A percentile compares a stretch with the other conserved stretches of the same genome.
phyloP scores from a whole-genome alignment of 495 filamentous ascomycete species.

The Penicillium ochrochloron region DNA sequence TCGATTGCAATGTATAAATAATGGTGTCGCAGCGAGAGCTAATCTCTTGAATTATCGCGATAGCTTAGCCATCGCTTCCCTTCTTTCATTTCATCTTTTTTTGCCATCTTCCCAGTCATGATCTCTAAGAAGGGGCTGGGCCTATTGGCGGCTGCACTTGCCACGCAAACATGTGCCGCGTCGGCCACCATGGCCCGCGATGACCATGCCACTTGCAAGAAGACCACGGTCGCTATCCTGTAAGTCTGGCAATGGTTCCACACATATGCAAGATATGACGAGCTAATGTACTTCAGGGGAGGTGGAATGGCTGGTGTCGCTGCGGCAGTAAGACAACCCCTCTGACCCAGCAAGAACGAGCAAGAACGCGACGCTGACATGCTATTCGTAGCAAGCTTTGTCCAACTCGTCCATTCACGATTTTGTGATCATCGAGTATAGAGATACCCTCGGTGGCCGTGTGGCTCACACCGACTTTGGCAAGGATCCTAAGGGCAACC shows the following conservation, averaged over 20 bases:
- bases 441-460: slow-evolving; percentile 26
- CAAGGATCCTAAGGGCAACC: slow-evolving; percentile 24
- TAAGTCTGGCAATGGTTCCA: slow-evolving; percentile 8
- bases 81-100: not conserved
- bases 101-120: slow-evolving; percentile 8
- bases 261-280: not conserved
- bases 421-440: slow-evolving; percentile 30
- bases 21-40: not conserved
- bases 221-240: slow-evolving; percentile 42
- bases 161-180: slow-evolving; percentile 19
- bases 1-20: not conserved
- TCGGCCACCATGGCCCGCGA: slow-evolving; percentile 17
- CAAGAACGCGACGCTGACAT: not conserved
- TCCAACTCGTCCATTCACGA: slow-evolving; percentile 27
- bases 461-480: slow-evolving; percentile 26
- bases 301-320: slow-evolving; percentile 63
- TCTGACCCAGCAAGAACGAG: not conserved
- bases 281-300: slow-evolving; percentile 18
- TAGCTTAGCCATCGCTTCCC: not conserved
- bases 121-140: slow-evolving; percentile 14
- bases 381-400: slow-evolving; percentile 21
- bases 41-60: not conserved
- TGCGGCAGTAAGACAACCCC: slow-evolving; percentile 53
- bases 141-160: slow-evolving; percentile 18
- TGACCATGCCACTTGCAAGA: slow-evolving; percentile 30